Conservation (phyloP, 352 stramenopile genomes). For the Phytophthora pini region DNA sequence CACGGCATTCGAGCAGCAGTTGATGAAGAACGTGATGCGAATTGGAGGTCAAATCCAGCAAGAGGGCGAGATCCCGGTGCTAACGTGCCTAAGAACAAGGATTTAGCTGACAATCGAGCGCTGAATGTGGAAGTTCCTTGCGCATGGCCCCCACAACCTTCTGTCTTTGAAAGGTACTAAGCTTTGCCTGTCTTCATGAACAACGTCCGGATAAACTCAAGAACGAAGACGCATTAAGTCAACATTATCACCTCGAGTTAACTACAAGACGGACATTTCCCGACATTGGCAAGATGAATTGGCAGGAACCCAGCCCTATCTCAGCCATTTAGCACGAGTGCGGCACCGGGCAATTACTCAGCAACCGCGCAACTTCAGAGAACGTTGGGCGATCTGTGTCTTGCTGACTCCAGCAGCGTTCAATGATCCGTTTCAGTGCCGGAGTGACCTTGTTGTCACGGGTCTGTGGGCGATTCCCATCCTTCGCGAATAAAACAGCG, state of each 20-base stretch:
- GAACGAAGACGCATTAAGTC: no score
- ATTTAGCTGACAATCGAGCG: constrained; percentile 3
- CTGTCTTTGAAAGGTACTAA: constrained; percentile 45
- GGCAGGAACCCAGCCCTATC: no score
- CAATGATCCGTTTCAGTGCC: constrained; percentile 27
- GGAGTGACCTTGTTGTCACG: constrained; percentile 35
- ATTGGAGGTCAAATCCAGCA: neutral
- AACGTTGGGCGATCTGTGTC: constrained; percentile 23
- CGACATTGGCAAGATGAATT: no score
- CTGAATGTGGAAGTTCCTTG: constrained; percentile 38
- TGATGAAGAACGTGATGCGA: constrained; percentile 18
- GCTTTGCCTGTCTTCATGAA: neutral
- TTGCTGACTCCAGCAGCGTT: constrained; percentile 29
- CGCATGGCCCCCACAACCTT: constrained; percentile 47
- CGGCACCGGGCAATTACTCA: constrained; percentile 26
- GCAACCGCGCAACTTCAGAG: constrained; percentile 19
- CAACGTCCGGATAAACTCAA: neutral
- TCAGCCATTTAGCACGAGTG: constrained; percentile 14
- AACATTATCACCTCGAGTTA: no score
- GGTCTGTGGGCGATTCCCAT: constrained; percentile 31
- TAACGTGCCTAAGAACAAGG: neutral
- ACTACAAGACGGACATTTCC: no score
- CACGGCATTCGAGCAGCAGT: constrained; percentile 23
- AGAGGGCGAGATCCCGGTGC: no score
- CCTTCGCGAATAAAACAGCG: constrained; percentile 36